Evolutionary conservation across 805 yeast species (phyloP).

Genomic region (Starmerella lactis-condensi): DNA sequence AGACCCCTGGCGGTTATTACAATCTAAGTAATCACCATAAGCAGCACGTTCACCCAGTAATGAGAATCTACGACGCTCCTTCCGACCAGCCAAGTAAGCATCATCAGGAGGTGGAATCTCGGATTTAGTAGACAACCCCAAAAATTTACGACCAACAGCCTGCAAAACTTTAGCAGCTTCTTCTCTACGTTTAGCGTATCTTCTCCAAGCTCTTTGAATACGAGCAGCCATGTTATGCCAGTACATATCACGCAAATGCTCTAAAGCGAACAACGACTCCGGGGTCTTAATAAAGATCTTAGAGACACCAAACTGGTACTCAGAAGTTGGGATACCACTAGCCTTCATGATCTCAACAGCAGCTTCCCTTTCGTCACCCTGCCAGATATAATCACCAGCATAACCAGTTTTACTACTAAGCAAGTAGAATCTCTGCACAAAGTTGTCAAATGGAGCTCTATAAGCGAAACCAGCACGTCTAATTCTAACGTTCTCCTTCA

Average conservation of each 20-base stretch:
- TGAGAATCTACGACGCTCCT: constrained; percentile 79
- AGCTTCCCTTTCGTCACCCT: constrained; percentile 40
- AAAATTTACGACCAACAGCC: constrained; percentile 67
- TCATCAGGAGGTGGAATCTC: constrained; percentile 25
- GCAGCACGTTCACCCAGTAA: constrained; percentile 72
- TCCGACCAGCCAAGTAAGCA: constrained; percentile 38
- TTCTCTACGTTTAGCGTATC: constrained; percentile 57
- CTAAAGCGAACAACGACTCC: constrained; percentile 85
- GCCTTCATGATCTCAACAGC: constrained; percentile 35
- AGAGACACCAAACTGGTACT: constrained; percentile 79
- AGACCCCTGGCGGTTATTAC: constrained; percentile 51
- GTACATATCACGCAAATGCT: constrained; percentile 87
- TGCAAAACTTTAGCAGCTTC: constrained; percentile 68
- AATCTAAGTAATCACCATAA: constrained; percentile 84
- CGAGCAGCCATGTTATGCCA: constrained; percentile 98
- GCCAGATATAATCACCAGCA: constrained; percentile 63
- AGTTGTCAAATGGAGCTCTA: constrained; percentile 88
- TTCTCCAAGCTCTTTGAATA: constrained; percentile 92
- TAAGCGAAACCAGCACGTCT: constrained; percentile 98
- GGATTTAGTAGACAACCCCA: constrained; percentile 71
- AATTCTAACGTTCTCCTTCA: constrained; percentile 90
- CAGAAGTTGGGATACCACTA: constrained; percentile 54
- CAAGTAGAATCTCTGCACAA: constrained; percentile 81
- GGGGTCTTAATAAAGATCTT: constrained; percentile 93
- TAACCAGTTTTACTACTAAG: constrained; percentile 79